Evolutionary conservation across 1,139 yeast genomes (phyloP).

Genomic region (Yamadazyma atlantica): DNA sequence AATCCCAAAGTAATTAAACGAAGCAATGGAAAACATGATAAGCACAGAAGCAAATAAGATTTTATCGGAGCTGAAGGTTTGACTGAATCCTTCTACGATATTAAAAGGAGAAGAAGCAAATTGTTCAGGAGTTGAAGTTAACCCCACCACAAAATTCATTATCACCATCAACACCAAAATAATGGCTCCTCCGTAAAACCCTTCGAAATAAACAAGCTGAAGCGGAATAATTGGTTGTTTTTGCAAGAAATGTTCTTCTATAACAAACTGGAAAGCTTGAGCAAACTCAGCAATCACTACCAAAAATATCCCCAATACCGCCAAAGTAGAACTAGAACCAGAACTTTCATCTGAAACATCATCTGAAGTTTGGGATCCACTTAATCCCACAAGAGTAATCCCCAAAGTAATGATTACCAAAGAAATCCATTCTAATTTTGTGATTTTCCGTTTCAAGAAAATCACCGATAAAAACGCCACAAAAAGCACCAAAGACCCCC

Average conservation of each 20-base stretch:
- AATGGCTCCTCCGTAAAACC: constrained; percentile 59
- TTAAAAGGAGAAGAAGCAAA: constrained; percentile 57
- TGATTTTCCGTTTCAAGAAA: constrained; percentile 56
- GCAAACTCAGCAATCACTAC: constrained; percentile 64
- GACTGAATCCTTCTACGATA: constrained; percentile 47
- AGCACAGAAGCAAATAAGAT: constrained; percentile 56
- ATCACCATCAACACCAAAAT: constrained; percentile 46
- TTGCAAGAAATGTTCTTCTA: constrained; percentile 68
- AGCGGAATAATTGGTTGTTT: constrained; percentile 59
- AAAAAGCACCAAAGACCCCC: constrained; percentile 76
- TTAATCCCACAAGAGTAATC: constrained; percentile 69
- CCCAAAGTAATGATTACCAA: constrained; percentile 63
- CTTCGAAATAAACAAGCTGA: constrained; percentile 73
- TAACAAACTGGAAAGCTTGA: constrained; percentile 75
- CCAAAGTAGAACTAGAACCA: constrained; percentile 20
- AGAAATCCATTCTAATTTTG: constrained; percentile 68
- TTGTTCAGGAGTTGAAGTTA: constrained; percentile 25
- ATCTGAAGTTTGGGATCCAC: constrained; percentile 45
- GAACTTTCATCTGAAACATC: constrained; percentile 12
- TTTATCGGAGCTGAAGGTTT: constrained; percentile 42
- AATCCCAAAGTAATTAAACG: constrained; percentile 74
- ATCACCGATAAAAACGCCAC: constrained; percentile 72
- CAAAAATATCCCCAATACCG: constrained; percentile 56
- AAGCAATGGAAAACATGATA: constrained; percentile 71
- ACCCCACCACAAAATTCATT: constrained; percentile 43